Evolutionary conservation across 208 protist genomes (phyloP).

Genomic region (Crithidia brevicula): DNA sequence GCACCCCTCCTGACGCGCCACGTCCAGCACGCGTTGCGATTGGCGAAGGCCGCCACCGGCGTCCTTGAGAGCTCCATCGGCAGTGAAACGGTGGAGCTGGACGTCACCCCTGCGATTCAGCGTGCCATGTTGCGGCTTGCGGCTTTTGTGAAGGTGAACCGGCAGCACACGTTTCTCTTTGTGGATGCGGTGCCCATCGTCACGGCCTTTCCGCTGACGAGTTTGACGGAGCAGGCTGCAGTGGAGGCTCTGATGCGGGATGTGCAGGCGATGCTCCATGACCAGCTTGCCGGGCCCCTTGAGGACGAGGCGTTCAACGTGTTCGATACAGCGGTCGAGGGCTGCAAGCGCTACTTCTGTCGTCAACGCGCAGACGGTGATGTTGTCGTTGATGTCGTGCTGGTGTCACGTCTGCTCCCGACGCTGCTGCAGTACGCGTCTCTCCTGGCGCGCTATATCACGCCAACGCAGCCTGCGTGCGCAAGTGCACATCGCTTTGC

Average conservation of each 20-base stretch:
- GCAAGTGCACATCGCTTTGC: constrained; percentile 37
- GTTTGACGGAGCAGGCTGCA: not conserved
- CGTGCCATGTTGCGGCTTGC: constrained; percentile 35
- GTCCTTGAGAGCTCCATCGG: constrained; percentile 15
- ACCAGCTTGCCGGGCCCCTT: not conserved
- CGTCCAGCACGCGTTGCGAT: constrained; percentile 23
- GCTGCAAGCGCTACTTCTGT: constrained; percentile 28
- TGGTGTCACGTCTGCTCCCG: constrained; percentile 31
- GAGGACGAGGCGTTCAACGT: not conserved
- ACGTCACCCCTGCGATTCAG: constrained; percentile 18
- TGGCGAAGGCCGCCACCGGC: constrained; percentile 20
- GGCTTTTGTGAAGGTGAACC: constrained; percentile 31
- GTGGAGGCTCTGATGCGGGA: constrained; percentile 21
- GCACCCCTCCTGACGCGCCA: constrained; percentile 32
- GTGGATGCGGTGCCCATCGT: constrained; percentile 16
- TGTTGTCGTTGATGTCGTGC: constrained; percentile 9
- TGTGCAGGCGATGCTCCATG: constrained; percentile 22
- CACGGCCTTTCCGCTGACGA: constrained; percentile 18
- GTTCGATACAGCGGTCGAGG: constrained; percentile 20
- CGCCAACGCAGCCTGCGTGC: constrained; percentile 33
- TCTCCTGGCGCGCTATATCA: constrained; percentile 36
- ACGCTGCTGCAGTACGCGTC: constrained; percentile 39
- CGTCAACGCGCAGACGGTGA: constrained; percentile 15
- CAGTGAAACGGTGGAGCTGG: constrained; percentile 10
- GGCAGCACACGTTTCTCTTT: constrained; percentile 21